A percentile compares a stretch with the other conserved stretches of the same genome.
Conservation (phyloP, 352 stramenopile genomes). For the Phytophthora sp. region DNA sequence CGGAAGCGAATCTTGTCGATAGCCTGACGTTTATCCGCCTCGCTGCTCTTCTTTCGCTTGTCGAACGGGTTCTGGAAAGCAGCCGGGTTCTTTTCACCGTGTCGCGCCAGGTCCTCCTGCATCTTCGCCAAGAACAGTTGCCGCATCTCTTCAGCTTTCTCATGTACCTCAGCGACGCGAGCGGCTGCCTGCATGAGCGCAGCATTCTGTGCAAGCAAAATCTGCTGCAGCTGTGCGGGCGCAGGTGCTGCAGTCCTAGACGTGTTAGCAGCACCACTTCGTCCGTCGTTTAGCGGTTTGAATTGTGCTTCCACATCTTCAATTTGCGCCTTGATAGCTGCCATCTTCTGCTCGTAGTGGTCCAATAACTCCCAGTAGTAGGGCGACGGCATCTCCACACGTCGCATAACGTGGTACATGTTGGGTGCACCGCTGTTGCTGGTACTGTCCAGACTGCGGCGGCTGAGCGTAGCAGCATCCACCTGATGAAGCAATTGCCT, state of each 20-base stretch:
- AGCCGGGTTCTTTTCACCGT: slow-evolving; percentile 64
- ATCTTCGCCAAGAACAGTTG: slow-evolving; percentile 73
- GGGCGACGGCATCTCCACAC: slow-evolving; percentile 77
- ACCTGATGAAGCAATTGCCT: slow-evolving; percentile 80
- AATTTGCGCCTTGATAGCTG: slow-evolving; percentile 75
- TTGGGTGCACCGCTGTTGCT: slow-evolving; percentile 40
- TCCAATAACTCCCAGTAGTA: slow-evolving; percentile 85
- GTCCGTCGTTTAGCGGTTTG: slow-evolving; percentile 55
- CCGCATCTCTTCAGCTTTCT: slow-evolving; percentile 76
- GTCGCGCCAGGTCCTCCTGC: slow-evolving; percentile 60
- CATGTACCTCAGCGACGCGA: slow-evolving; percentile 77
- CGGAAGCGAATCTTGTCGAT: slow-evolving; percentile 86
- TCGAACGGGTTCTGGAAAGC: slow-evolving; percentile 80
- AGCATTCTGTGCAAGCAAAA: slow-evolving; percentile 78
- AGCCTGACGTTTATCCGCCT: slow-evolving; percentile 56
- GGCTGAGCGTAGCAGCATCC: slow-evolving; percentile 65
- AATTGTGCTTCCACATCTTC: slow-evolving; percentile 73
- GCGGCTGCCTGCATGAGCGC: slow-evolving; percentile 79
- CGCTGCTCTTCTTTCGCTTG: slow-evolving; percentile 77
- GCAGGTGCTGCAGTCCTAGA: slow-evolving; percentile 18
- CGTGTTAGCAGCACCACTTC: slow-evolving; percentile 6
- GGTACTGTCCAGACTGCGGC: slow-evolving; percentile 70
- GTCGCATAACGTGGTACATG: slow-evolving; percentile 72
- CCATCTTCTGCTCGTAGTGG: slow-evolving; percentile 78
- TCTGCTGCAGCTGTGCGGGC: slow-evolving; percentile 67